Evolutionary conservation across 495 filamentous ascomycete genomes (phyloP).

Genomic region (Corynascus novoguineensis): DNA sequence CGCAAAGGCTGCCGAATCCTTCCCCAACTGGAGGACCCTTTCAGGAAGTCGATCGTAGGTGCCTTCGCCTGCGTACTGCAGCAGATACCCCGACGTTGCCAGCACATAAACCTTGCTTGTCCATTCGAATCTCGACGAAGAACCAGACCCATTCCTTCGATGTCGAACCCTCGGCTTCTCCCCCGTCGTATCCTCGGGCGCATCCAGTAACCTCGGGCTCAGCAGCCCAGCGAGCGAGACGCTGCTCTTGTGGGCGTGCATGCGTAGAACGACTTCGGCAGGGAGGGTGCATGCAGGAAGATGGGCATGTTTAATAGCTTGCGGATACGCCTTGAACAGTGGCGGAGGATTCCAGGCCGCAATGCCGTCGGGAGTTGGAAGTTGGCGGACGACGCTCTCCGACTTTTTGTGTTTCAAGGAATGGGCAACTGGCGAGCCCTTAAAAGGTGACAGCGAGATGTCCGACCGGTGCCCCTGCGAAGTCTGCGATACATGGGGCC

Average conservation of each 20-base stretch:
- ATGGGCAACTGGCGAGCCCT: conserved; percentile 4
- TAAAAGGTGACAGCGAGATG: conserved; percentile 27
- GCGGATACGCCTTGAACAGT: conserved; percentile 86
- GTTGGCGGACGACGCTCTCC: conserved; percentile 25
- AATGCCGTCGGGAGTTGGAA: conserved; percentile 19
- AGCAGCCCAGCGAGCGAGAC: conserved; percentile 37
- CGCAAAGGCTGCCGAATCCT: conserved; percentile 85
- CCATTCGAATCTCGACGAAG: conserved; percentile 65
- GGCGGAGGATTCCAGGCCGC: conserved; percentile 70
- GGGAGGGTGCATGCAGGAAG: conserved; percentile 49
- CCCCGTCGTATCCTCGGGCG: conserved; percentile 17
- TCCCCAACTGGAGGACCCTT: conserved; percentile 75
- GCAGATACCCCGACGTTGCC: conserved; percentile 72
- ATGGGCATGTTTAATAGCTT: conserved; percentile 57
- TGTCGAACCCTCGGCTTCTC: conserved; percentile 41
- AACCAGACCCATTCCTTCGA: conserved; percentile 52
- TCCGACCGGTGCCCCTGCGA: conserved; percentile 35
- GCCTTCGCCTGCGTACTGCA: conserved; percentile 84
- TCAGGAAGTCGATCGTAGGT: conserved; percentile 77
- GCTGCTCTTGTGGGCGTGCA: conserved; percentile 47
- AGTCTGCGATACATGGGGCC: conserved; percentile 34
- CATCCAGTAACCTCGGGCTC: conserved; percentile 26
- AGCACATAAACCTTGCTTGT: conserved; percentile 78
- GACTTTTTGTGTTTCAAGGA: conserved; percentile 38
- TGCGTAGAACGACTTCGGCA: conserved; percentile 57